Evolutionary conservation across 768 basidiomycete species (phyloP).

Genomic region (Mycena capillaripes): DNA sequence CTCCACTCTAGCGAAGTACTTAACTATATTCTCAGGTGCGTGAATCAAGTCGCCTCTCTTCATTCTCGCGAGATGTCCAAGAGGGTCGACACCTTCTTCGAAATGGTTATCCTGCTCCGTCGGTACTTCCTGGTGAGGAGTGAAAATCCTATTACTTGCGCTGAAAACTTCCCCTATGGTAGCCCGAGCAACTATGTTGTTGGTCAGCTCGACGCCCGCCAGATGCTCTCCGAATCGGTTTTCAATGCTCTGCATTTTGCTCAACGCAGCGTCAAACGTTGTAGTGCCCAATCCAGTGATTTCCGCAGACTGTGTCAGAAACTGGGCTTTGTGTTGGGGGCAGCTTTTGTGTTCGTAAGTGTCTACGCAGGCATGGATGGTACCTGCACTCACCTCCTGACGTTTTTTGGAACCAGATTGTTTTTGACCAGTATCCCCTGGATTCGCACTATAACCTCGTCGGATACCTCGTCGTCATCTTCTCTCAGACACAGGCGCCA

Average conservation of each 20-base stretch:
- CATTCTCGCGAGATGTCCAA: neutral
- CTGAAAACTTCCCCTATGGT: neutral
- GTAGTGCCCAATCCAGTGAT: neutral
- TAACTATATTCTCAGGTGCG: neutral
- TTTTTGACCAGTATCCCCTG: neutral
- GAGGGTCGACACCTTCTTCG: neutral
- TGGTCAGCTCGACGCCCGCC: neutral
- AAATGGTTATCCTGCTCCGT: neutral
- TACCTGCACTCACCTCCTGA: neutral
- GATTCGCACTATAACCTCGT: neutral
- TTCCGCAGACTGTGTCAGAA: neutral
- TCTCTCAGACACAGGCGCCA: neutral
- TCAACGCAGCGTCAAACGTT: neutral
- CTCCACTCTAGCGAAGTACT: neutral
- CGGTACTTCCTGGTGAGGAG: neutral
- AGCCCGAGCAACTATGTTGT: neutral
- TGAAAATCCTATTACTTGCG: neutral
- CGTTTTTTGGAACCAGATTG: neutral
- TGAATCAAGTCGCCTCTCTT: neutral
- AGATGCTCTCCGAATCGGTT: neutral
- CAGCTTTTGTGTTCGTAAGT: neutral
- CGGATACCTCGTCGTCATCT: neutral
- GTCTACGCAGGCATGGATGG: too few species aligned
- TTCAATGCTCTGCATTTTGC: neutral
- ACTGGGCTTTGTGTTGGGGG: neutral